Evolutionary conservation across 2,329 filamentous ascomycete genomes (phyloP).

Genomic region (Ilyonectria sp.): DNA sequence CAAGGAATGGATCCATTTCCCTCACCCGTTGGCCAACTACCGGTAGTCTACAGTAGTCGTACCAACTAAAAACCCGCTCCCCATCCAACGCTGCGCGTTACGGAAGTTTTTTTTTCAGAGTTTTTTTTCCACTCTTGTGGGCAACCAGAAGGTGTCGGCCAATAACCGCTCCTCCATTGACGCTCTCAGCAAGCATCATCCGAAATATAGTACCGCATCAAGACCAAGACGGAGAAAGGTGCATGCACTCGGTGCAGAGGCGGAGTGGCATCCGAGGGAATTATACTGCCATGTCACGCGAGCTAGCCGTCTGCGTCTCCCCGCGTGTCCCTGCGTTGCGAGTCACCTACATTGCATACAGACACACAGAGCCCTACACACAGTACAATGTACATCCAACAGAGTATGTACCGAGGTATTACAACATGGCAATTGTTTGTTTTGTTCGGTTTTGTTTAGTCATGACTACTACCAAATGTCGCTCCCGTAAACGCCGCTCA

Average conservation of each 20-base stretch:
- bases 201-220: slow-evolving; percentile 6
- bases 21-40: slow-evolving; percentile 15
- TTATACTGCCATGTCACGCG: slow-evolving; percentile 33
- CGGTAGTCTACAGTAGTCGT: slow-evolving; percentile 15
- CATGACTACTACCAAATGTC: slow-evolving; percentile 29
- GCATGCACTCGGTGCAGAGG: not conserved
- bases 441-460: slow-evolving; percentile 31
- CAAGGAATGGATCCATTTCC: slow-evolving; percentile 24
- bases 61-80: slow-evolving; percentile 36
- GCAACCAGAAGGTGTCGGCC: slow-evolving; percentile 19
- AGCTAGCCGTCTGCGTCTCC: slow-evolving; percentile 22
- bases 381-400: not conserved
- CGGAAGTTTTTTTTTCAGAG: slow-evolving; percentile 35
- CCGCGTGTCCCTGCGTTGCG: slow-evolving; percentile 13
- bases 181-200: slow-evolving; percentile 22
- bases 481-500: slow-evolving; percentile 32
- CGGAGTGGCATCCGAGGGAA: slow-evolving; percentile 4
- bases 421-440: slow-evolving; percentile 16
- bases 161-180: slow-evolving; percentile 30
- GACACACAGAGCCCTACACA: slow-evolving; percentile 3
- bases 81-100: slow-evolving; percentile 10
- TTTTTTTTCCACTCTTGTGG: slow-evolving; percentile 29
- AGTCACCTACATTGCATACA: slow-evolving; percentile 7
- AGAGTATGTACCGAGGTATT: too few relatives aligned
- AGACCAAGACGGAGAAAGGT: slow-evolving; percentile 7